Conservation (phyloP, 441 rosid genomes). For the Gossypium gossypioides region DNA sequence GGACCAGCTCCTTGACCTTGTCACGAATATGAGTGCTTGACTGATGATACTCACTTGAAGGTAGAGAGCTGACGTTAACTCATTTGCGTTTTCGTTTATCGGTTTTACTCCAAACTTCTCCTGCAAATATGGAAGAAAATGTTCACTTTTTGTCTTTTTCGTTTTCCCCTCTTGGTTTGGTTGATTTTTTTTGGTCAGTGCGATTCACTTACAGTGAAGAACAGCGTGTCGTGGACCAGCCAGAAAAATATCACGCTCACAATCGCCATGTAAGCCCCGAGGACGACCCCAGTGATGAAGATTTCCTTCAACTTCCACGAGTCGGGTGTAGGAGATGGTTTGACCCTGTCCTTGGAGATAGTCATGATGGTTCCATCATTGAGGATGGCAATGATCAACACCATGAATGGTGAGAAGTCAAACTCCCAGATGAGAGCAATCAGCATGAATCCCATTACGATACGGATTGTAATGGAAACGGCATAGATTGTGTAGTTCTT, state of each 20-base stretch:
- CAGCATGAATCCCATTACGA: constrained; percentile 79
- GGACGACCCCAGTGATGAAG: constrained; percentile 69
- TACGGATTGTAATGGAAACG: constrained; percentile 87
- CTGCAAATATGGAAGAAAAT: constrained; percentile 26
- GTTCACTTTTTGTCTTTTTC: background rate
- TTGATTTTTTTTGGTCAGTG: background rate
- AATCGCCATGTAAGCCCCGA: constrained; percentile 73
- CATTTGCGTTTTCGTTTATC: constrained; percentile 28
- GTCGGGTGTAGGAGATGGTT: constrained; percentile 85
- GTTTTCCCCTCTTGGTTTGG: too few relatives aligned
- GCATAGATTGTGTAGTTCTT: constrained; percentile 96
- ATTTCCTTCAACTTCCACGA: constrained; percentile 89
- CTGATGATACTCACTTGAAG: constrained; percentile 95
- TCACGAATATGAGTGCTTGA: constrained; percentile 87
- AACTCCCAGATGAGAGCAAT: constrained; percentile 80
- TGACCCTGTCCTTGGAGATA: constrained; percentile 77
- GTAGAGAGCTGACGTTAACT: constrained; percentile 76
- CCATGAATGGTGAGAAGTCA: constrained; percentile 94
- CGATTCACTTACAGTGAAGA: constrained; percentile 50
- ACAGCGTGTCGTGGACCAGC: constrained; percentile 52
- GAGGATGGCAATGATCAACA: constrained; percentile 75
- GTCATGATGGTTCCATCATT: constrained; percentile 98
- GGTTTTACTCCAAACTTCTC: constrained; percentile 45
- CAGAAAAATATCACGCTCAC: constrained; percentile 64
- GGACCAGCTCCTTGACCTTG: constrained; percentile 86